These are phyloP conservation scores for Strobilomyces confusus DNA, from an alignment of 768 basidiomycete genomes.

Conservation along the genomic window DNA sequence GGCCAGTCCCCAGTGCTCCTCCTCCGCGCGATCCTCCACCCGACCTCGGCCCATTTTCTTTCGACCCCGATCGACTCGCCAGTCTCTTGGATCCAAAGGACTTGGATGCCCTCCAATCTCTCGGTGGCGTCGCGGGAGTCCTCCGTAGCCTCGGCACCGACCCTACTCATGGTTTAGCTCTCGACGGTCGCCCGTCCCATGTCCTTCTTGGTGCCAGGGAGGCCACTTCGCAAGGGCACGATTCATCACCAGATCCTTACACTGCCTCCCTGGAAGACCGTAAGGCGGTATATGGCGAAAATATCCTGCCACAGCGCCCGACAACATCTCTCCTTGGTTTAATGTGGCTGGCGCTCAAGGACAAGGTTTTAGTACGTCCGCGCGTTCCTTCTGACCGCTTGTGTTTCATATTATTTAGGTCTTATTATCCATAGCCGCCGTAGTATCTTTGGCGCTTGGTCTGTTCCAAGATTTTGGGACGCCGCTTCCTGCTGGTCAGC, in stretches of 20 bases:
- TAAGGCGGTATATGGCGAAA: conserved; percentile 66
- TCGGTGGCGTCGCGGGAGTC: conserved; percentile 71
- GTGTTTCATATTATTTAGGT: conserved; percentile 45
- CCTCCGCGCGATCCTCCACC: conserved; percentile 36
- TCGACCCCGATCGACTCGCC: conserved; percentile 74
- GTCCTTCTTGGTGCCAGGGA: conserved; percentile 26
- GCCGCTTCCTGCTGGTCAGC: conserved; percentile 50
- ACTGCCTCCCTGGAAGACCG: conserved; percentile 56
- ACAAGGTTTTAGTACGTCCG: conserved; percentile 77
- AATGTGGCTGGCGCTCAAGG: conserved; percentile 85
- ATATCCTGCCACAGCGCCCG: conserved; percentile 66
- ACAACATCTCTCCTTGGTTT: conserved; percentile 67
- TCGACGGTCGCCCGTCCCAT: conserved; percentile 10
- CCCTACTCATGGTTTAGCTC: conserved; percentile 40
- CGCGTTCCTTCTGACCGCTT: neutral
- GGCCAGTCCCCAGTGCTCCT: conserved; percentile 12
- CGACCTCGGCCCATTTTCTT: conserved; percentile 69
- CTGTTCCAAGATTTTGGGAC: conserved; percentile 91
- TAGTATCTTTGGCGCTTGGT: conserved; percentile 89
- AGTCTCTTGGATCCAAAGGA: conserved; percentile 88
- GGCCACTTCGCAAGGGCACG: conserved; percentile 33
- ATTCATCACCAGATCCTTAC: conserved; percentile 18
- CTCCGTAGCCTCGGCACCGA: conserved; percentile 74
- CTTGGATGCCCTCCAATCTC: conserved; percentile 53
- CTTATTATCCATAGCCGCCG: conserved; percentile 86